These are phyloP conservation scores for Posidonia australis DNA, from an alignment of 106 monocot species.

Conservation along the genomic window DNA sequence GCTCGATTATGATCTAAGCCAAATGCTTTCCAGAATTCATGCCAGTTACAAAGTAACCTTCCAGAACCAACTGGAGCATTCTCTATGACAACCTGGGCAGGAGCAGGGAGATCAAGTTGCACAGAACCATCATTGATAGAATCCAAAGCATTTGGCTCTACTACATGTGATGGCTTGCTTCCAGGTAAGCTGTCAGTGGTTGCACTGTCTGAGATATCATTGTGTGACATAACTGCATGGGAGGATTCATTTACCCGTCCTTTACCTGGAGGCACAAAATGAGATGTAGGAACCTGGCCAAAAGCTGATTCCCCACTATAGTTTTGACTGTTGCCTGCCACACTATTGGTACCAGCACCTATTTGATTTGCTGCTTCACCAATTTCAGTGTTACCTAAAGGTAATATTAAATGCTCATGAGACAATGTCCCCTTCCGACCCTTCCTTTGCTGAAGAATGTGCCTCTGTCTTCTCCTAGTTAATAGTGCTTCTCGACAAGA, in stretches of 20 bases:
- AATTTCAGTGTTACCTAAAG: constrained; percentile 23
- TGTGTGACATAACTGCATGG: constrained; percentile 13
- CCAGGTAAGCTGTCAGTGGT: constrained; percentile 18
- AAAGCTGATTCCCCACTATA: constrained; percentile 22
- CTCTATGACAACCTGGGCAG: constrained; percentile 89
- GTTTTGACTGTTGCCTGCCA: constrained; percentile 24
- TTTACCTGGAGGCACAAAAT: constrained; percentile 20
- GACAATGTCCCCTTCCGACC: constrained; percentile 27
- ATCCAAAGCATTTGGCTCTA: constrained; percentile 11
- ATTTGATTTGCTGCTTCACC: constrained; percentile 24
- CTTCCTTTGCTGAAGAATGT: constrained; percentile 72
- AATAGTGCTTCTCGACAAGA: constrained; percentile 45
- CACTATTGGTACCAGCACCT: constrained; percentile 9
- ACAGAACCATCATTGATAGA: constrained; percentile 31
- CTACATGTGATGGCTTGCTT: background rate
- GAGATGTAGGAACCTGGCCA: constrained; percentile 21
- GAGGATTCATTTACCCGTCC: constrained; percentile 27
- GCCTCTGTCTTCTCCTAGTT: constrained; percentile 57
- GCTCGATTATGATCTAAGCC: constrained; percentile 92
- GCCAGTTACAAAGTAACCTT: constrained; percentile 87
- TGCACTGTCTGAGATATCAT: constrained; percentile 18
- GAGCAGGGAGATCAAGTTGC: constrained; percentile 62
- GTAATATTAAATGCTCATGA: constrained; percentile 17
- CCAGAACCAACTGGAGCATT: constrained; percentile 96
- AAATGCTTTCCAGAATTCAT: constrained; percentile 95